Percentiles rank a stretch among this genome's conserved stretches.
Conservation (phyloP, 108 stramenopile genomes). For the Ochromonas danica region DNA sequence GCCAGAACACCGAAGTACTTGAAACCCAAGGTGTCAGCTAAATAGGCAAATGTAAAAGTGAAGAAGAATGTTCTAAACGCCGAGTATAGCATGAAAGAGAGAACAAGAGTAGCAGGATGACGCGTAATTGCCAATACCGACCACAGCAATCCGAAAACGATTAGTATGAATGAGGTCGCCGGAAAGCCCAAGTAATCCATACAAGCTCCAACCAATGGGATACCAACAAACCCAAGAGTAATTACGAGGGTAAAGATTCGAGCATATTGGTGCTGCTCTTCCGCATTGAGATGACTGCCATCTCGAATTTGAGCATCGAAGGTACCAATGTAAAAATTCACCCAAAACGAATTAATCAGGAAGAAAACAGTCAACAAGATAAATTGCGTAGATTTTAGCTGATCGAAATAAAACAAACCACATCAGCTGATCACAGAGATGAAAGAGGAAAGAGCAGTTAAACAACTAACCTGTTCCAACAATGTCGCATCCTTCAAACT, state of each 20-base stretch:
- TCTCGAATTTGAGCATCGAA: constrained; percentile 37
- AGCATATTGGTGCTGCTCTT: constrained; percentile 11
- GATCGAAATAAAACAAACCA: not conserved
- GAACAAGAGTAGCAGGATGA: constrained; percentile 37
- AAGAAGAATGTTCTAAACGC: constrained; percentile 58
- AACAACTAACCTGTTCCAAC: constrained; percentile 46
- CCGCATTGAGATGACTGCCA: not conserved
- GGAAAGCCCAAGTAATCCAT: constrained; percentile 45
- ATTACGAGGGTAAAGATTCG: constrained; percentile 49
- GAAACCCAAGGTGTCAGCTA: constrained; percentile 61
- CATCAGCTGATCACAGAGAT: not conserved
- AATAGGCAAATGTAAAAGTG: constrained; percentile 59
- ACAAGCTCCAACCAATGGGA: constrained; percentile 49
- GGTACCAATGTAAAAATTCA: constrained; percentile 59
- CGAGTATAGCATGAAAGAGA: constrained; percentile 53
- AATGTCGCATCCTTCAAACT: constrained; percentile 48
- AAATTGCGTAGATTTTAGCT: constrained; percentile 20
- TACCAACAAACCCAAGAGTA: constrained; percentile 53
- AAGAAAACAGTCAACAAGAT: constrained; percentile 52
- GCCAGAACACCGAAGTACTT: constrained; percentile 63
- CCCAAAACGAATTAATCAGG: constrained; percentile 45
- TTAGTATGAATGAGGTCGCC: not conserved
- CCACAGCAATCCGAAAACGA: constrained; percentile 39
- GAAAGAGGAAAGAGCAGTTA: not conserved
- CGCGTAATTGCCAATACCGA: constrained; percentile 41